Evolutionary conservation across 2,329 filamentous ascomycete species (phyloP).

Genomic region (Diaporthe vaccinii): DNA sequence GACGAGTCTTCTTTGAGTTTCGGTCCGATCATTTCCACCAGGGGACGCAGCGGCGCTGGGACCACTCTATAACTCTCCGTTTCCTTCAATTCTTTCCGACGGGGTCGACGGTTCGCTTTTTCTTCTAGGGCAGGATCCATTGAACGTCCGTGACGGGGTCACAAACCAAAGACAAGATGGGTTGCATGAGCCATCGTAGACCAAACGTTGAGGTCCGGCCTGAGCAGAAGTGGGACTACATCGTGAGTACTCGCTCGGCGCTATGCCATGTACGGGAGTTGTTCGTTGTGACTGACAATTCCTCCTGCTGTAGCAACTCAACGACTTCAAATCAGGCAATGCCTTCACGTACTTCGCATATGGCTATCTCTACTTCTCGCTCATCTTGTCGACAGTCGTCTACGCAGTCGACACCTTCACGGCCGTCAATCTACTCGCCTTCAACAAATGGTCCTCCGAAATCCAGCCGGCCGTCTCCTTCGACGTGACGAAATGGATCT

Average conservation of each 20-base stretch:
- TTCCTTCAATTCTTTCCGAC: conserved; percentile 43
- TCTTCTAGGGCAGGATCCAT: conserved; percentile 38
- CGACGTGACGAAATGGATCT: conserved; percentile 92
- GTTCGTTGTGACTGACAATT: conserved; percentile 30
- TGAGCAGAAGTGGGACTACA: conserved; percentile 96
- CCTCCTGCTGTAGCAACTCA: conserved; percentile 56
- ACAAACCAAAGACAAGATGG: conserved; percentile 65
- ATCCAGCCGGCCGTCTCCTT: conserved; percentile 85
- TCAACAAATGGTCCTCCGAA: conserved; percentile 88
- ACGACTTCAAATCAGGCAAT: conserved; percentile 87
- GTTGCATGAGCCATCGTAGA: conserved; percentile 72
- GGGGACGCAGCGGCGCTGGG: conserved; percentile 36
- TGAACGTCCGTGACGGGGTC: conserved; percentile 37
- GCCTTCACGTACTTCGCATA: conserved; percentile 86
- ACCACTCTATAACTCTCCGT: conserved; percentile 40
- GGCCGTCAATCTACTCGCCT: conserved; percentile 89
- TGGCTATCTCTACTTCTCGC: conserved; percentile 84
- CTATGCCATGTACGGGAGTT: background rate
- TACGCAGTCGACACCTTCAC: conserved; percentile 95
- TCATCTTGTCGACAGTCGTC: conserved; percentile 83
- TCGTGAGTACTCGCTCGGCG: conserved; percentile 67
- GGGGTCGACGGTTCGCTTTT: conserved; percentile 43
- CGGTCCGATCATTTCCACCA: conserved; percentile 31
- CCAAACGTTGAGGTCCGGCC: conserved; percentile 77
- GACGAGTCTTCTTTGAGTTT: conserved; percentile 25